Evolutionary conservation across 2,329 filamentous ascomycete species (phyloP).

Genomic region (Dactylella cylindrospora): DNA sequence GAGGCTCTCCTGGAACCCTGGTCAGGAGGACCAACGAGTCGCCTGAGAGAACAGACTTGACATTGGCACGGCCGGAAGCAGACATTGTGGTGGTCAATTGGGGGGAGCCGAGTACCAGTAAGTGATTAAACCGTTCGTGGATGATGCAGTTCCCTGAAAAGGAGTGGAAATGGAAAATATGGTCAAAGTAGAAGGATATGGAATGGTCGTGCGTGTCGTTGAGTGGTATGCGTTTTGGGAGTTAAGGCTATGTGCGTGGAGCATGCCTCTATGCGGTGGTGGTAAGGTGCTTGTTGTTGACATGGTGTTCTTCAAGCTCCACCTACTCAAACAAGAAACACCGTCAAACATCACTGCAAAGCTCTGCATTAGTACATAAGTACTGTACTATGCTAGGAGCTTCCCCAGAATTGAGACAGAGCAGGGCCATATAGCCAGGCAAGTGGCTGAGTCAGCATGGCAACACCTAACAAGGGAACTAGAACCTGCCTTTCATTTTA

Average conservation of each 20-base stretch:
- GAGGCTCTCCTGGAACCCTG: conserved; percentile 23
- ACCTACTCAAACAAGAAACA: conserved; percentile 27
- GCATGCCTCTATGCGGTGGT: neutral
- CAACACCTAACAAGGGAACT: too few species aligned
- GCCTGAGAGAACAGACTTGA: conserved; percentile 43
- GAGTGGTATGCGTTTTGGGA: neutral
- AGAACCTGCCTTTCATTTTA: too few species aligned
- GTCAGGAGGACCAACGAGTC: conserved; percentile 40
- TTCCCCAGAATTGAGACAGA: conserved; percentile 34
- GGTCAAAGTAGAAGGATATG: conserved; percentile 15
- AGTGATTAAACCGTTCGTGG: conserved; percentile 1
- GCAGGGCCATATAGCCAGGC: too few species aligned
- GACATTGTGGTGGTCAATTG: conserved; percentile 26
- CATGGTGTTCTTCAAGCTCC: conserved; percentile 44
- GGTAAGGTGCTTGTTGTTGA: too few species aligned
- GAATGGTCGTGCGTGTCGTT: neutral
- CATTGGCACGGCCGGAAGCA: conserved; percentile 20
- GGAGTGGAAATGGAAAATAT: conserved; percentile 1
- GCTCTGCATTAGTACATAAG: neutral
- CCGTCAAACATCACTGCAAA: conserved; percentile 19
- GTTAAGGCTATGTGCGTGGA: neutral
- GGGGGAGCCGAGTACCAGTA: conserved; percentile 5
- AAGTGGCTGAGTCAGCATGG: too few species aligned
- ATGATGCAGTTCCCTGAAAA: conserved; percentile 2
- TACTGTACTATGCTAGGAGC: neutral